phyloP scores from a whole-genome alignment of 257 asterid genomes.

The Marsdenia floribunda region DNA sequence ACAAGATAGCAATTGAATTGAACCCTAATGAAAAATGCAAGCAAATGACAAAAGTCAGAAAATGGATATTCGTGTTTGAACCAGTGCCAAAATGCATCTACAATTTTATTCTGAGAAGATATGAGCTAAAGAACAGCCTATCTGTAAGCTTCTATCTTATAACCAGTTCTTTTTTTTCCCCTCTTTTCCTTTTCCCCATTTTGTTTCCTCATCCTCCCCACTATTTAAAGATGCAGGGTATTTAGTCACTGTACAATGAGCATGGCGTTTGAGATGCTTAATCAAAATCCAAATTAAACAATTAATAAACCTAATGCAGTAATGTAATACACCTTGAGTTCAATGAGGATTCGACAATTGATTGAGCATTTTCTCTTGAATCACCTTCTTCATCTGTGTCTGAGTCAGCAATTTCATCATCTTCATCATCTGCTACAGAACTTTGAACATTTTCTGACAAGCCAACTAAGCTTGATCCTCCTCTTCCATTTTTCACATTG shows the following conservation, averaged over 20 bases:
- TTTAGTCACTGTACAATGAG: neutral
- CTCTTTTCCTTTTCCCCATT: no score
- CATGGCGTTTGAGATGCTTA: neutral
- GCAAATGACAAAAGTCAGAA: no score
- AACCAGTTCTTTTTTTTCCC: no score
- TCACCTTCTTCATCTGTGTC: slow-evolving; percentile 62
- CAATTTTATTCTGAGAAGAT: neutral
- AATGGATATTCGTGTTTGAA: neutral
- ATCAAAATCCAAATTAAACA: neutral
- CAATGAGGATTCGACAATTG: slow-evolving; percentile 30
- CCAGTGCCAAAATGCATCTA: neutral
- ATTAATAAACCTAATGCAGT: slow-evolving; percentile 7
- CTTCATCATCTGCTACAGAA: slow-evolving; percentile 32
- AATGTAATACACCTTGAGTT: slow-evolving; percentile 38
- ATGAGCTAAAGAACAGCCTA: neutral
- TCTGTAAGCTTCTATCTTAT: neutral
- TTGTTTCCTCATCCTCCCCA: neutral
- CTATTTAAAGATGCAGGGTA: neutral
- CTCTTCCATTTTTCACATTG: slow-evolving; percentile 20
- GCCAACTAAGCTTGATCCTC: slow-evolving; percentile 17
- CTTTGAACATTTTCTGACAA: slow-evolving; percentile 36
- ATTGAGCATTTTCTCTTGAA: slow-evolving; percentile 24
- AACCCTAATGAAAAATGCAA: neutral
- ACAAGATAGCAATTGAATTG: neutral
- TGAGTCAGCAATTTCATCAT: slow-evolving; percentile 29